Evolutionary conservation across 257 asterid species (phyloP).

Genomic region (Penstemon eatonii): DNA sequence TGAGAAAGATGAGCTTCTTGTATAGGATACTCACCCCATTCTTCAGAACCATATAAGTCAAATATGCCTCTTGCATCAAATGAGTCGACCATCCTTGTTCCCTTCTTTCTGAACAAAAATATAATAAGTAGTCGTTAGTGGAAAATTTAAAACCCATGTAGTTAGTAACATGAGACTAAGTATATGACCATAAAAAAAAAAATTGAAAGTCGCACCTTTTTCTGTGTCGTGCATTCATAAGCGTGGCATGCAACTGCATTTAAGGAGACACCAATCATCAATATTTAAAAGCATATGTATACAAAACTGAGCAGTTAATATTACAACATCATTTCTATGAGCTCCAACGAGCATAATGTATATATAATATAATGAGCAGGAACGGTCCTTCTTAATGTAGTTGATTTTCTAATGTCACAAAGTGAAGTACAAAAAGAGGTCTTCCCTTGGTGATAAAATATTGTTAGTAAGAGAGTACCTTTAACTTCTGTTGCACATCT

Average conservation of each 20-base stretch:
- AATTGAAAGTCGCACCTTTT: constrained; percentile 47
- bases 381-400: neutral
- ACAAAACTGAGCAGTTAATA: constrained; percentile 6
- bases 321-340: neutral
- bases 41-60: constrained; percentile 65
- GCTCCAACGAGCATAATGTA: neutral
- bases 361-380: neutral
- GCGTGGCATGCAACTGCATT: constrained; percentile 93
- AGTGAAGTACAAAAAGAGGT: neutral
- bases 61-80: constrained; percentile 80
- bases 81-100: constrained; percentile 36
- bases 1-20: constrained; percentile 87
- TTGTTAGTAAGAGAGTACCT: constrained; percentile 44
- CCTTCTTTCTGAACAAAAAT: constrained; percentile 33
- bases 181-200: constrained; percentile 3
- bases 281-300: constrained; percentile 15
- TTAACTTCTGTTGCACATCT: constrained; percentile 59
- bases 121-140: constrained; percentile 2
- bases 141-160: constrained; percentile 17
- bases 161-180: neutral
- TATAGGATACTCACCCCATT: constrained; percentile 84
- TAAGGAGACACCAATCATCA: constrained; percentile 28
- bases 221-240: constrained; percentile 82
- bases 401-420: neutral
- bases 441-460: neutral